Base-by-base conservation (phyloP, 116 monocot genomes). In the Trichopus zeylanicus region DNA sequence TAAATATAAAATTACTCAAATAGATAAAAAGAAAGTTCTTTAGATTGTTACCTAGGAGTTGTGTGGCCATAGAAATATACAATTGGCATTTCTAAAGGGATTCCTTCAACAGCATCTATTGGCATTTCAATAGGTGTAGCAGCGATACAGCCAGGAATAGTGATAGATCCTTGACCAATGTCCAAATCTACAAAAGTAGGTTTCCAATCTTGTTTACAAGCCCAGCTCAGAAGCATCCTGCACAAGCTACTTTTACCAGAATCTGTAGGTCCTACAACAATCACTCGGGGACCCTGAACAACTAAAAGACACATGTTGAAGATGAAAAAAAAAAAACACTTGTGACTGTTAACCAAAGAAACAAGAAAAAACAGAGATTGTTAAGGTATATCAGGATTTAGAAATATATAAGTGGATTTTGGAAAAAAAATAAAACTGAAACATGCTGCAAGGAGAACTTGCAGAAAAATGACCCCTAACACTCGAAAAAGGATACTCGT, bases 71-170 rank as follows among this genome's bases (percentile, higher is more conserved):
- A 91, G 56, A 73, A 98, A 65, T 87, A 85, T n/a, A 85, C 97
- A 32, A 98, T 51, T 7, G 98, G 88, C 98, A 91, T 98, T 62
- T 98, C 98, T 39, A 91, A 72, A 67, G 91, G 91, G 74, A 91
- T 98, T 49, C 98, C 98, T 65, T 98, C 91, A 16, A 91, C 70
- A 6, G 70, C 75, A 76, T 98, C 98, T 42, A 98, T 82, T 60
- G 98, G 98, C 91, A 91, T 91, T 72, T 98, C 98, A 51, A 98
- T 62, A 31, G 98, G 98, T 56, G 98, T 98, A 48, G 98, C 91
- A 55, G 91, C 76, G 65, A 98, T 85, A 61, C 82, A 91, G 75
- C 88, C 98, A 64, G 98, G 98, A 70, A 91, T 66, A 21, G 87
- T 91, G 35, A 98, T 98, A 29, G 91, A 77, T 16, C 98, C 98